Conservation (phyloP, 2,329 filamentous ascomycete genomes). For the Scytalidium lignicola region DNA sequence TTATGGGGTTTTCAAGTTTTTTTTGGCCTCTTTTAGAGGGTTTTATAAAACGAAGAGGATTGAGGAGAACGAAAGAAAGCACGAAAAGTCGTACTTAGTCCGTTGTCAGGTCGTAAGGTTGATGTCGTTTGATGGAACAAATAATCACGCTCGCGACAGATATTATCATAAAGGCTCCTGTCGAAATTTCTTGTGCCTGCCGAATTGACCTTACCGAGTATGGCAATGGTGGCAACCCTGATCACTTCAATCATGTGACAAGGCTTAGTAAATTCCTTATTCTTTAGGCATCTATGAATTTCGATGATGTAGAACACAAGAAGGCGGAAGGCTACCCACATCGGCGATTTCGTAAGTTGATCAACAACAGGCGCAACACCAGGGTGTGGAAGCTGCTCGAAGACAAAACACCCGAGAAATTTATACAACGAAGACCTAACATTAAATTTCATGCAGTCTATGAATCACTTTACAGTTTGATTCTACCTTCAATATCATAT, state of each 20-base stretch:
- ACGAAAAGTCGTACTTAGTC: conserved; percentile 28
- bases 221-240: not conserved
- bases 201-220: not conserved
- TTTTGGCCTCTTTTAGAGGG: conserved; percentile 28
- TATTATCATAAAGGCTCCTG: conserved; percentile 5
- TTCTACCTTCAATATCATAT: not conserved
- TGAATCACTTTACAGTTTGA: not conserved
- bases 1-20: conserved; percentile 32
- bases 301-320: not conserved
- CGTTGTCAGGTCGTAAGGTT: conserved; percentile 18
- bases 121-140: conserved; percentile 5
- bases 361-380: not conserved
- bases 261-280: not conserved
- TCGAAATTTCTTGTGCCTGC: conserved; percentile 10
- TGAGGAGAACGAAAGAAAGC: conserved; percentile 30
- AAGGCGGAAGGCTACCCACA: not conserved
- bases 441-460: not conserved
- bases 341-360: not conserved
- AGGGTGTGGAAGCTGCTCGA: not conserved
- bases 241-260: not conserved
- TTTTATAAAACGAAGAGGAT: conserved; percentile 28
- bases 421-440: not conserved
- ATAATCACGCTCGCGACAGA: conserved; percentile 11
- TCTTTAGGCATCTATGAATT: not conserved
- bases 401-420: not conserved